phyloP scores from a whole-genome alignment of 2,329 filamentous ascomycete genomes.

The Aureobasidium mangrovei region DNA sequence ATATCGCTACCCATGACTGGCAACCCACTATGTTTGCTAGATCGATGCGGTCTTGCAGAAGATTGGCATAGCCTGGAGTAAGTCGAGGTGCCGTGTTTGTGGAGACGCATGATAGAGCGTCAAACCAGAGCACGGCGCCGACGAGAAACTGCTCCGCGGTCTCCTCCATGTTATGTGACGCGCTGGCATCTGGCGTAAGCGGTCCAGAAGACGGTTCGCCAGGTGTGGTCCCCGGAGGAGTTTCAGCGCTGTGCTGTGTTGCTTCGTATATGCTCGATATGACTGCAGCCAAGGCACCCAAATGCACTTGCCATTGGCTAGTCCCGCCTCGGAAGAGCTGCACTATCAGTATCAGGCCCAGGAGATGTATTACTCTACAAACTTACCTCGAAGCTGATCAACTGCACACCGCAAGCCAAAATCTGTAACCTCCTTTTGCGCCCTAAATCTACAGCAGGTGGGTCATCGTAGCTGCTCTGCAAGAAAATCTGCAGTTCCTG shows the following conservation, averaged over 20 bases:
- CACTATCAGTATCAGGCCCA: not conserved
- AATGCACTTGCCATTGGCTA: conserved; percentile 11
- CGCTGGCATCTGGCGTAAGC: not conserved
- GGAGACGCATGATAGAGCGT: conserved; percentile 8
- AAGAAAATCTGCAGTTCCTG: conserved; percentile 14
- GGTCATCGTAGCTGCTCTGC: conserved; percentile 10
- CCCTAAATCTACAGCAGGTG: not conserved
- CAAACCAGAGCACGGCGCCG: conserved; percentile 11
- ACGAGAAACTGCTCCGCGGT: conserved; percentile 9
- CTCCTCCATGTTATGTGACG: not conserved
- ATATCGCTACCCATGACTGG: conserved; percentile 3
- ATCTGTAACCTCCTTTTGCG: conserved; percentile 8
- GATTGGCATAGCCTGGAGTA: not conserved
- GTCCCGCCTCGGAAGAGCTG: conserved; percentile 9
- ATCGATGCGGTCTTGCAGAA: conserved; percentile 3
- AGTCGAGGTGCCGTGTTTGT: conserved; percentile 4
- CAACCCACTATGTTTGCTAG: conserved; percentile 9
- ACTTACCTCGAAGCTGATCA: conserved; percentile 12
- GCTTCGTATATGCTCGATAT: not conserved
- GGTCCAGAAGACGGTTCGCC: not conserved
- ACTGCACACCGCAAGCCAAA: conserved; percentile 11
- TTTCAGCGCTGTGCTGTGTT: not conserved
- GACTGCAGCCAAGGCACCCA: conserved; percentile 1
- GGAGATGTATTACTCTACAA: not conserved
- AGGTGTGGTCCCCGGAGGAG: not conserved